Conservation (phyloP, 495 filamentous ascomycete genomes). For the Bacidia rubella region DNA sequence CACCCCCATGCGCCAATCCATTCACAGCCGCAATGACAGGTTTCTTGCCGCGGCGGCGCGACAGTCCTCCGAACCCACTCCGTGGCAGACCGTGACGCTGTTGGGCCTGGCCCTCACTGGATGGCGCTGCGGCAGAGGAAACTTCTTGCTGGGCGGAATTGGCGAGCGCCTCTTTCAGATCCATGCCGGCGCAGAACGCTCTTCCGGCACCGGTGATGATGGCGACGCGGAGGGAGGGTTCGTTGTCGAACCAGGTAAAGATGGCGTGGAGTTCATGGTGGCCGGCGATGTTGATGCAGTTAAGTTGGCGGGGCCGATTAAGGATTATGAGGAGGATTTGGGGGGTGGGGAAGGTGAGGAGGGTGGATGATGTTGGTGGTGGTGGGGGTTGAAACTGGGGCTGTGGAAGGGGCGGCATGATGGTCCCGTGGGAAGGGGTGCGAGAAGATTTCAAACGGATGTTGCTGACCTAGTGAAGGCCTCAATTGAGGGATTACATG, state of each 20-base stretch:
- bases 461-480: neutral
- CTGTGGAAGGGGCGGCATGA: conserved; percentile 9
- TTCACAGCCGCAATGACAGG: conserved; percentile 66
- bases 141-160: too few species aligned
- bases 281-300: conserved; percentile 37
- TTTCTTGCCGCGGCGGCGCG: conserved; percentile 19
- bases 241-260: conserved; percentile 43
- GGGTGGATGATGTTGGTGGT: conserved; percentile 25
- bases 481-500: neutral
- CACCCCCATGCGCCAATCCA: conserved; percentile 62
- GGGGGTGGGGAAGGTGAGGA: conserved; percentile 33
- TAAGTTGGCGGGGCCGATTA: conserved; percentile 32
- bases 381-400: conserved; percentile 22
- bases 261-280: conserved; percentile 39
- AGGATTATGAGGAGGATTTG: conserved; percentile 37
- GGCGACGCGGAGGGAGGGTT: conserved; percentile 40
- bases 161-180: conserved; percentile 34
- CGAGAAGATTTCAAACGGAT: neutral
- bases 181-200: conserved; percentile 47
- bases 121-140: neutral
- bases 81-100: conserved; percentile 13
- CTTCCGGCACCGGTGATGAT: conserved; percentile 42
- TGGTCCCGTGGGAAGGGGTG: neutral
- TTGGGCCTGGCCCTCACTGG: neutral
- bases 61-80: conserved; percentile 22